Conservation (phyloP, 2,329 filamentous ascomycete genomes). For the Colletotrichum sp. region DNA sequence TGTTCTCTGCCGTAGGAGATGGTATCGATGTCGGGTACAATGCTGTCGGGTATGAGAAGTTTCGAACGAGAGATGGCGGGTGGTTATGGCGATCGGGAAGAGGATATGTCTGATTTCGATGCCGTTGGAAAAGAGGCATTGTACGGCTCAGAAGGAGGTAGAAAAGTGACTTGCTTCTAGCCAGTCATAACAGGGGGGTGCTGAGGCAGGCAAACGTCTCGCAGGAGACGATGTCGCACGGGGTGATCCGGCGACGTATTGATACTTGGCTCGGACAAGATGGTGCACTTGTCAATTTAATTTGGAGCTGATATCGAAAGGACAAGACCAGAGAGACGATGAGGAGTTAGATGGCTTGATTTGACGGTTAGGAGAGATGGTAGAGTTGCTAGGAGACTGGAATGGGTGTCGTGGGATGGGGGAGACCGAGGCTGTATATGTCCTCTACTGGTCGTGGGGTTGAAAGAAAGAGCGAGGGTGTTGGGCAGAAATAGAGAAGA, state of each 20-base stretch:
- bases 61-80: constrained; percentile 13
- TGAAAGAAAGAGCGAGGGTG: neutral
- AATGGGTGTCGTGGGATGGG: neutral
- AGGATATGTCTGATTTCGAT: neutral
- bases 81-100: neutral
- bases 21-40: neutral
- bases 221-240: neutral
- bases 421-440: neutral
- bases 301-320: neutral
- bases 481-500: neutral
- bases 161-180: neutral
- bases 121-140: constrained; percentile 8
- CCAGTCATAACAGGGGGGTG: neutral
- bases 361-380: neutral
- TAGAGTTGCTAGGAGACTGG: neutral
- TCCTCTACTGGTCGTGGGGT: neutral
- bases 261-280: neutral
- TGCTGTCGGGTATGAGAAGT: constrained; percentile 27
- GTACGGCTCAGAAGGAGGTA: neutral
- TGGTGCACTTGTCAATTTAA: neutral
- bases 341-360: neutral
- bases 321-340: neutral
- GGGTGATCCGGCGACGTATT: neutral
- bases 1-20: neutral
- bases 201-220: neutral